phyloP scores from a whole-genome alignment of 192 early-diverging fungal genomes.

The Jimgerdemannia lactiflua region DNA sequence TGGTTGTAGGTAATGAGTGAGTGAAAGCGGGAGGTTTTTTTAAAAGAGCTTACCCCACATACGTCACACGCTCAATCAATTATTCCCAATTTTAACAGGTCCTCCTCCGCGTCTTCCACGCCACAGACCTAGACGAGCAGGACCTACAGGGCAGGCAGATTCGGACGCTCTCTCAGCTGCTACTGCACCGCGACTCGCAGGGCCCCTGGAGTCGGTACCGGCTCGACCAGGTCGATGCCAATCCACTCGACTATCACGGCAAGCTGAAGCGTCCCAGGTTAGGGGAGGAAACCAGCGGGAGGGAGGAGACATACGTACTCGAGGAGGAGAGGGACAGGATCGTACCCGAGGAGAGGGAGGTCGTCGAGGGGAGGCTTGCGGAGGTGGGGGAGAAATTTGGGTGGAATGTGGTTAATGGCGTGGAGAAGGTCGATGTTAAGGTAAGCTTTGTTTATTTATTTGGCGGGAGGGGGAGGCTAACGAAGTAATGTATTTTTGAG shows the following conservation, averaged over 20 bases:
- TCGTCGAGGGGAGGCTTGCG: background rate
- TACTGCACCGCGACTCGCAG: constrained; percentile 38
- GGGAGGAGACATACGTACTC: background rate
- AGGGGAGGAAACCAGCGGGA: background rate
- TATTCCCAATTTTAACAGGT: constrained; percentile 11
- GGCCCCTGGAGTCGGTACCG: constrained; percentile 38
- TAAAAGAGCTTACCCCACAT: too few species aligned
- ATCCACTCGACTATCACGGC: constrained; percentile 24
- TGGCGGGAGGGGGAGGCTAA: background rate
- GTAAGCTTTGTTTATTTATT: constrained; percentile 3
- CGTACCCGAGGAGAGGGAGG: background rate
- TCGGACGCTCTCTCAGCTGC: constrained; percentile 29
- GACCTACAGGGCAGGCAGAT: constrained; percentile 37
- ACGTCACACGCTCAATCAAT: background rate
- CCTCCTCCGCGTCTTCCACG: constrained; percentile 29
- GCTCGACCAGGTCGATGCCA: constrained; percentile 40
- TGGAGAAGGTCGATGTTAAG: constrained; percentile 24
- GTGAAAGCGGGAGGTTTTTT: too few species aligned
- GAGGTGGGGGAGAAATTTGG: background rate
- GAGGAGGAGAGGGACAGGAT: background rate
- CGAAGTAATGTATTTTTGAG: background rate
- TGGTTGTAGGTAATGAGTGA: background rate
- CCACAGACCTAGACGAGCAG: constrained; percentile 30
- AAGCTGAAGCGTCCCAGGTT: background rate
- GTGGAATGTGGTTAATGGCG: constrained; percentile 18